Base-by-base conservation (phyloP, 768 basidiomycete genomes). In the Auricularia sp. region DNA sequence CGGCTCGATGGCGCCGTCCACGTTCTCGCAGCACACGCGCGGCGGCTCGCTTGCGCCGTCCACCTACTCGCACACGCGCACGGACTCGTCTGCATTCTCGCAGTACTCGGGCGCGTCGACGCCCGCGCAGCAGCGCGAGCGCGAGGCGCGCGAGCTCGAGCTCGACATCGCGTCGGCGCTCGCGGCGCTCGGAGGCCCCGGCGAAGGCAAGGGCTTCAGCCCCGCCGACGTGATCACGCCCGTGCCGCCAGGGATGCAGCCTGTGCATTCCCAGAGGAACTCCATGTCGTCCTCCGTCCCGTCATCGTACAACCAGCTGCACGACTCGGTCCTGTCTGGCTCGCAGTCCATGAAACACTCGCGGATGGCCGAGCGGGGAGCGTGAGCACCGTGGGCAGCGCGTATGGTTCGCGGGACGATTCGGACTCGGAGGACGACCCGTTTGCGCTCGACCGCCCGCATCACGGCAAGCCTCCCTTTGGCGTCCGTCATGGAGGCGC, bases 71-170 rank as follows among this genome's bases (percentile, higher is more conserved):
- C 47, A 51, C 21, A 6, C 47, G 21, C 47, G 47, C 14, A 16
- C 14, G 10, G 47, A 51, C 6, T 51, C 47, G 47, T 51, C 21
- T 18, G 47, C 47, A 18, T 21, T 21, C 72, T 73, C 71, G 61
- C 63, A 68, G 23, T 76, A 74, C 29, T 59, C 29, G 56, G 29
- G 23, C 56, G 21, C 56, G 56, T 59, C 23, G 56, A 29, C 56
- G 23, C 56, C 56, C 11, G 21, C 56, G 34, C 56, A 23, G 12
- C 23, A 12, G 14, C 23, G 56, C 23, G 56, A 59, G 29, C 56
- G 23, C 29, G 56, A 59, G 29, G 56, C 56, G 56, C 56, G 56
- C 34, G 56, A 59, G 56, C 56, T 59, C 14, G 56, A 59, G 29
- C 56, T 59, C 14, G 56, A 59, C 56, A 59, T 59, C 56, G 16